Evolutionary conservation across 106 monocot species (phyloP).

Genomic region (Hemerocallis citrina): DNA sequence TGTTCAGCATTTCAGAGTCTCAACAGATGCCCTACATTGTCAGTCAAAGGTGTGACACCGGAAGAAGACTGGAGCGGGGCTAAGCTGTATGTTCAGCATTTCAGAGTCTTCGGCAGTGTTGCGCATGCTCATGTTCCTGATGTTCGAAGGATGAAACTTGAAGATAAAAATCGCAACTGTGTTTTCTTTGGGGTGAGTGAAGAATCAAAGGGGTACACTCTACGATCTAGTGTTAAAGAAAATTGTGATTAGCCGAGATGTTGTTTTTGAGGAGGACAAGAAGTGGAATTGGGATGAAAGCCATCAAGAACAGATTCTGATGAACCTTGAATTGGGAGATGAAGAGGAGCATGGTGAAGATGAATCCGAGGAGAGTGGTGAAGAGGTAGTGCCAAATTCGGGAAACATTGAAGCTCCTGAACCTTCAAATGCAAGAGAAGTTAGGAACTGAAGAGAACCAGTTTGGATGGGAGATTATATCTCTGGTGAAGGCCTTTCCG

Average conservation of each 20-base stretch:
- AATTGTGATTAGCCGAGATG: neutral
- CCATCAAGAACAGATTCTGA: neutral
- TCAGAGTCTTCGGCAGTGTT: neutral
- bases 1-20: neutral
- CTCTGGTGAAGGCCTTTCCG: neutral
- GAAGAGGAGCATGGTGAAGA: no score
- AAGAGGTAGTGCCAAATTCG: no score
- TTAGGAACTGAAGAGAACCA: neutral
- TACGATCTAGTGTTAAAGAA: neutral
- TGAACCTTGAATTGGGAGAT: neutral
- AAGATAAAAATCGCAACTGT: neutral
- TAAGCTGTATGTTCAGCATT: no score
- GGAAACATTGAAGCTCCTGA: neutral
- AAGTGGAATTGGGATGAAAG: neutral
- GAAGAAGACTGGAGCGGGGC: no score
- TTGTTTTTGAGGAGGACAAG: neutral
- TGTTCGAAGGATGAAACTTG: neutral
- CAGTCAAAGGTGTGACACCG: no score
- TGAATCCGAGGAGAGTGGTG: no score
- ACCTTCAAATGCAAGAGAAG: neutral
- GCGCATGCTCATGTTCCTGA: neutral
- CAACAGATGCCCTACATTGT: no score
- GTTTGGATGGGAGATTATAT: neutral
- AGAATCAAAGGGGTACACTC: neutral
- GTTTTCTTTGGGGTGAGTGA: neutral